A percentile compares a stretch with the other conserved stretches of the same genome.
Evolutionary conservation across 2,329 filamentous ascomycete genomes (phyloP).

Genomic region (Penicillium sp.): DNA sequence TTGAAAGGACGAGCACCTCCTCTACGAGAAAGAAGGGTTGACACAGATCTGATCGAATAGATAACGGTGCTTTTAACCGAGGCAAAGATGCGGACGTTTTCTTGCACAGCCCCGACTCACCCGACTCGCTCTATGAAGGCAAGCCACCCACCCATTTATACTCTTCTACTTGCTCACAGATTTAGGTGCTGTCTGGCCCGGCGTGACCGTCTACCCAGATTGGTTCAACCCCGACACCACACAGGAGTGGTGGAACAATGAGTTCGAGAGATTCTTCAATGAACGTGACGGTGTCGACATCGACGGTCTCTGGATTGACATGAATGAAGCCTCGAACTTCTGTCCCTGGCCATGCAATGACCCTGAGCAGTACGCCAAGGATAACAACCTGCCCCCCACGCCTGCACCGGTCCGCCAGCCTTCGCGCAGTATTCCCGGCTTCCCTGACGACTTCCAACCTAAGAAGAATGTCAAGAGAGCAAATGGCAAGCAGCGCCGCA

Average conservation of each 20-base stretch:
- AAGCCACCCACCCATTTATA: not conserved
- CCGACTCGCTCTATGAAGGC: constrained; percentile 49
- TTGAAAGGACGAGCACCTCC: not conserved
- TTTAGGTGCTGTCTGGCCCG: constrained; percentile 69
- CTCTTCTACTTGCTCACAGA: not conserved
- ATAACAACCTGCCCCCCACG: constrained; percentile 49
- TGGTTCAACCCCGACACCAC: constrained; percentile 63
- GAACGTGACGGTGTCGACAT: constrained; percentile 63
- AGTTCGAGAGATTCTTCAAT: constrained; percentile 63
- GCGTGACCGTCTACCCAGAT: constrained; percentile 66
- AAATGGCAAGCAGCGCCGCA: constrained; percentile 2
- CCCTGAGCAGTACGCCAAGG: constrained; percentile 48
- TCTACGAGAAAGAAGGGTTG: not conserved
- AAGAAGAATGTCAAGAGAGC: constrained; percentile 10
- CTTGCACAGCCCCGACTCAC: constrained; percentile 46
- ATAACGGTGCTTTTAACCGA: constrained; percentile 55
- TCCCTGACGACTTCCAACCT: constrained; percentile 63
- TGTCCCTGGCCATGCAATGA: constrained; percentile 55
- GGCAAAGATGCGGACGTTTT: constrained; percentile 56
- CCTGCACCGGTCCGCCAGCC: constrained; percentile 59
- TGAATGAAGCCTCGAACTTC: constrained; percentile 55
- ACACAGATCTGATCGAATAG: constrained; percentile 19
- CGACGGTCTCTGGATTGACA: constrained; percentile 73
- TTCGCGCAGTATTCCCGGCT: constrained; percentile 63
- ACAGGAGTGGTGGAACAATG: constrained; percentile 62